Base-by-base conservation (phyloP, 495 filamentous ascomycete genomes). In the Penicillium psychrofluorescens region DNA sequence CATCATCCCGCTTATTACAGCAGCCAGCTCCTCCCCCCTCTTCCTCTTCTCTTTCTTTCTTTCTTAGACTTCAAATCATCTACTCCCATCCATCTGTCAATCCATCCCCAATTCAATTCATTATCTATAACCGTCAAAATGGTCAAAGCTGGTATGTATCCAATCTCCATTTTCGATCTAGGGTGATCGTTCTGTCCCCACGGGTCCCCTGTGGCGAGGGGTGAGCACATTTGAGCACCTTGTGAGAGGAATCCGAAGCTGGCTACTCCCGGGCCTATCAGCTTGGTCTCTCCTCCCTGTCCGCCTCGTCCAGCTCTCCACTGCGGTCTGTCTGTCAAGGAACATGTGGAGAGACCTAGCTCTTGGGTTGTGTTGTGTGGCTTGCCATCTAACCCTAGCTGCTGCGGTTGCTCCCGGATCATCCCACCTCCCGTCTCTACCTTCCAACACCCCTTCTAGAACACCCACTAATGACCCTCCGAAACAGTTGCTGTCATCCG, bases 131-230 rank as follows among this genome's bases (percentile, higher is more conserved):
- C 65, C 62, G 62, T 75, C 82, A 91, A 77, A 79, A 95, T 95
- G 88, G 88, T 92, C 73, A 95, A 92, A 78, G 88, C 88, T 75
- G 88, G 88, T 95, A 78, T 63, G 88, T 80, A 49, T 30, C 37
- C 34, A 36, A 40, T 50, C 29, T 58, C 16, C 22, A 37, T 42
- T 40, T 49, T 32, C 43, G 34, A 36, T 39, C 48, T 41, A 37
- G 36, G n/a, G 41, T 33, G 38, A 35, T 43, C 39, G 53, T 50
- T 40, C 29, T 33, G 51, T 59, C 61, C 56, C 61, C 64, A 59
- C 62, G 53, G 59, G 53, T 59, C 54, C 51, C 56, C 58, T 54
- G 53, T 51, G 53, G 55, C 51, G 43, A 46, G 63, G 49, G 58
- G 55, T 73, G 70, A 75, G 71, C 70, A 73, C 37, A 70, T 73